Evolutionary conservation across 306 rosid genomes (phyloP), one percentile per base, ranked within the genome.

Genomic region (Pyrus communis): DNA sequence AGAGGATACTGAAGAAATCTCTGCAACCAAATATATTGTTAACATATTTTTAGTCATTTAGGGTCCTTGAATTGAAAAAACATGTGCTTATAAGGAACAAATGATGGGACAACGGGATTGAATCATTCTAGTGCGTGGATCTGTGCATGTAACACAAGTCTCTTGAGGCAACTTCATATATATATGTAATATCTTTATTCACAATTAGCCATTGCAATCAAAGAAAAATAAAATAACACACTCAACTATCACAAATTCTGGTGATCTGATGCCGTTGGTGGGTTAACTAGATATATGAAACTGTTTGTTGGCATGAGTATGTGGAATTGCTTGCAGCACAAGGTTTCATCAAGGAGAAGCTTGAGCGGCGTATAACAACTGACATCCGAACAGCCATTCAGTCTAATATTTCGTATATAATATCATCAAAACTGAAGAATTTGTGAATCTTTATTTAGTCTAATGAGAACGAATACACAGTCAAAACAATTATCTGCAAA

Each of bases 1-100:
- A 35, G 70, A 77, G 58, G 77, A 19, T 73, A 78, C 73, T 62
- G 94, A 79, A 68, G 86, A 35, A 60, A 46, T 64, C 74, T 58
- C 88, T 82, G 80, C 84, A 74, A 12, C 21, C 33, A 38, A 22
- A 55, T 31, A 7, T 73, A 45, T 22, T 66, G 61, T 28, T 17
- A 27, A 46, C 70, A 13, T 15, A 21, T 25, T 7, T 52, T 43
- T 59, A 51, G 55, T 51, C 6, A 18, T 51, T 17, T 51, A 17
- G 55, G 9, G 55, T 51, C 18, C 18, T 51, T 51, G 55, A 51
- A 51, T 15, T 51, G 21, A 51, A 15, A 51, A 51, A 51, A 51
- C 55, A 51, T 51, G 18, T 5, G 6, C 55, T 15, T 51, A 51
- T 15, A 15, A 49, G 55, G 55, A 49, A 49, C 17, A 49, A 15